These are phyloP conservation scores for Pseudogymnoascus sp. DNA, from an alignment of 2,329 filamentous ascomycete genomes.

Conservation along the genomic window DNA sequence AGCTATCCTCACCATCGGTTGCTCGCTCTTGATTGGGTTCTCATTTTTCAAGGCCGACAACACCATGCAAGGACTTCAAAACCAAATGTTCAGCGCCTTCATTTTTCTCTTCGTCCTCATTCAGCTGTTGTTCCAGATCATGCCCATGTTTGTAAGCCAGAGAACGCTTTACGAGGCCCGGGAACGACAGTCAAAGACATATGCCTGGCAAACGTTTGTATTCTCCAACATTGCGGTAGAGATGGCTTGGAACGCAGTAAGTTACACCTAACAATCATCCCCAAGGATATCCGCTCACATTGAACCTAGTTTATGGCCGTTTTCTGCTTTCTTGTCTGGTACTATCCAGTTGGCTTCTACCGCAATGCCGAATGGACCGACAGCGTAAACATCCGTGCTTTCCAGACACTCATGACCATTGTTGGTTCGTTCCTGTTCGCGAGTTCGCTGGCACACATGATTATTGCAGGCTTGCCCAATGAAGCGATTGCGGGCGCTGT, in stretches of 20 bases:
- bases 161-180: constrained; percentile 51
- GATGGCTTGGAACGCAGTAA: constrained; percentile 69
- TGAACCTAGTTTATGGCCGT: constrained; percentile 33
- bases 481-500: constrained; percentile 67
- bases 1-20: constrained; percentile 41
- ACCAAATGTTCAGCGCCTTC: constrained; percentile 60
- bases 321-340: constrained; percentile 69
- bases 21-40: constrained; percentile 56
- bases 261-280: constrained; percentile 29
- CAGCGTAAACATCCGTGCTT: constrained; percentile 57
- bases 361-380: constrained; percentile 53
- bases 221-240: constrained; percentile 56
- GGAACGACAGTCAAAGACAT: constrained; percentile 6
- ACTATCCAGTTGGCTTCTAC: constrained; percentile 72
- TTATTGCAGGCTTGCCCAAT: constrained; percentile 64
- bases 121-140: constrained; percentile 51
- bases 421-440: constrained; percentile 67
- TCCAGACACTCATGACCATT: constrained; percentile 66
- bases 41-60: constrained; percentile 51
- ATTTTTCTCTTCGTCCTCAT: constrained; percentile 60
- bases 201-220: constrained; percentile 23
- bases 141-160: constrained; percentile 59
- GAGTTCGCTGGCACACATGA: constrained; percentile 66
- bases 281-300: not conserved
- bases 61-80: constrained; percentile 56